Base-by-base conservation (phyloP, 176 grass and related monocot species). In the Paspalum notatum region DNA sequence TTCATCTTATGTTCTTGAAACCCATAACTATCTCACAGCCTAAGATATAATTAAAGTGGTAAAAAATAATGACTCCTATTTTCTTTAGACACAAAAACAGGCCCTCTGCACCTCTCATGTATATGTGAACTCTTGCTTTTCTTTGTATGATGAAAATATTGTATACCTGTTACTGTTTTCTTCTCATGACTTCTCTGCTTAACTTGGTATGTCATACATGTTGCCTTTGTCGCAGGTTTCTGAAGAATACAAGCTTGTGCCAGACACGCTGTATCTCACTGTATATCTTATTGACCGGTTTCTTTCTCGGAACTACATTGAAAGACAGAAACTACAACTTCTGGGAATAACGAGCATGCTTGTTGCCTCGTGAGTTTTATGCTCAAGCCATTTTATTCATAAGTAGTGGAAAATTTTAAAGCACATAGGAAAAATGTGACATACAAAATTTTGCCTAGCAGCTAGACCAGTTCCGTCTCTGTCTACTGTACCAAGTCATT, bases 291-390 rank as follows among this genome's bases (percentile, higher is more conserved):
- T 94, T 52, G 92, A 94, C 40, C 79, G 71, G 18, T 91, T 89
- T 87, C 92, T 94, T 15, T 91, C 92, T 17, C 85, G 66, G 41
- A 89, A 86, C 52, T 88, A 75, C 75, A 91, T 94, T 26, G 92
- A 94, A 73, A 86, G 86, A 26, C 89, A 94, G 78, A 90, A 12
- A 47, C 52, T 94, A 26, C 92, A 94, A 69, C 83, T 94, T 43
- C 71, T 94, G 62, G 92, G 92, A 61, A 79, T 94, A 78, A 89
- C 92, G 1, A 84, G 92, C 86, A 94, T 94, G 92, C 71, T 94
- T 48, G 84, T 94, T 82, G 92, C 89, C 41, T 94, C 89, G 92
- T 94, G 61, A 91, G 82, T 82, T 66, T 69, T 58, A n/a, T n/a
- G 77, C 38, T 68, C 5, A 55, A 26, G n/a, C 24, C 37, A 53